These are phyloP conservation scores for Penicillium fuscoglaucum DNA, from an alignment of 2,329 filamentous ascomycete genomes.

Conservation along the genomic window DNA sequence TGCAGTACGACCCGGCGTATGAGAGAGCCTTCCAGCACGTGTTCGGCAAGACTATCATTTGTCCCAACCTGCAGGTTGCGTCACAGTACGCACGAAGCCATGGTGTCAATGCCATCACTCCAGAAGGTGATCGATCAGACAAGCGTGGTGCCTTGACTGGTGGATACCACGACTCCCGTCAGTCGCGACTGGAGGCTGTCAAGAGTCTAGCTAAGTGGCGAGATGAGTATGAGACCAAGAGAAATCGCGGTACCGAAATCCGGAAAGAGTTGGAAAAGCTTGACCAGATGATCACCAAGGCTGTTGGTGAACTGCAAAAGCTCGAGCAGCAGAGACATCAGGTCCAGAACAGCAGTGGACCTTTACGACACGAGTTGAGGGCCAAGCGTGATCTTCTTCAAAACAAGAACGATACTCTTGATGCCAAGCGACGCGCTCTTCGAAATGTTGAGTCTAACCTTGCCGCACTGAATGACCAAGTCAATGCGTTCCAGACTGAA, in stretches of 20 bases:
- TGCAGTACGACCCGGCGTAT: conserved; percentile 73
- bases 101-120: conserved; percentile 87
- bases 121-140: conserved; percentile 91
- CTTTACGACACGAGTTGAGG: conserved; percentile 73
- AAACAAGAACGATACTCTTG: conserved; percentile 70
- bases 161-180: conserved; percentile 84
- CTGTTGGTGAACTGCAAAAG: conserved; percentile 81
- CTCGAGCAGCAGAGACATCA: conserved; percentile 75
- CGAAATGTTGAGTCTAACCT: conserved; percentile 74
- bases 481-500: conserved; percentile 76
- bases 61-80: conserved; percentile 82
- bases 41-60: conserved; percentile 93
- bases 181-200: conserved; percentile 83
- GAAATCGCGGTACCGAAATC: conserved; percentile 65
- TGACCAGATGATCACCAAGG: conserved; percentile 84
- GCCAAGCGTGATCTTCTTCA: conserved; percentile 74
- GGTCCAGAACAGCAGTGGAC: conserved; percentile 78
- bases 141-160: conserved; percentile 94
- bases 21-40: conserved; percentile 90
- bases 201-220: conserved; percentile 73
- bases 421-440: conserved; percentile 64
- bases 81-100: conserved; percentile 91
- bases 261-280: conserved; percentile 70
- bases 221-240: conserved; percentile 68
- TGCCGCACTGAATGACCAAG: conserved; percentile 71